Base-by-base conservation (phyloP, 176 grass and related monocot species). In the Aegilops bicornis region DNA sequence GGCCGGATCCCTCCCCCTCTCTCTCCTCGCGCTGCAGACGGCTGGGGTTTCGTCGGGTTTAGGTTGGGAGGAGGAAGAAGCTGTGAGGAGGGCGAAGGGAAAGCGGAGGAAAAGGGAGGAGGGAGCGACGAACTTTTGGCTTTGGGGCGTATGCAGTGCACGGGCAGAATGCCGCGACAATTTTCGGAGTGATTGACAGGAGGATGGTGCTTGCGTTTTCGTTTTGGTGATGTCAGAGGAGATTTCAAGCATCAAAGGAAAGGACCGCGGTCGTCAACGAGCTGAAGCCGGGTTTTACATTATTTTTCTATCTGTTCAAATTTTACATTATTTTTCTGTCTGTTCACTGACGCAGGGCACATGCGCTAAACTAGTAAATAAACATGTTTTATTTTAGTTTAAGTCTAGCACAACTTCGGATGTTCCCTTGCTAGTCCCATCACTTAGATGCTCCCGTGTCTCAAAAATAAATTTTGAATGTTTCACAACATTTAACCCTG, bases 31-130 rank as follows among this genome's bases (percentile, higher is more conserved):
- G 0, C 14, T 9, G 73, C 13, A 30, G 19, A 48, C 45, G 43
- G 73, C 73, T 52, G 5, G 70, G 43, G 45, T 47, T 74, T 74
- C 40, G 15, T 48, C 42, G 73, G 73, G 43, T 76, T 76, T 76
- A 76, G 73, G 73, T 54, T 22, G 72, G 40, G 12, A 6, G 39
- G 37, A 45, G 39, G 71, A 73, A 45, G 70, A 47, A 43, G 71
- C 1, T 48, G 24, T 48, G 7, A 2, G 20, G 54, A 58, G 54
- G 7, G 54, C 54, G 13, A 76, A 19, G 45, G 73, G 72, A 75
- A 50, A 75, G 39, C 12, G 6, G 40, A 54, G 50, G 50, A 54
- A 54, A 40, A 19, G 25, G 42, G 42, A 73, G 37, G 37, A 43
- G 73, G 50, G 16, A 5, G 50, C 0, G 50, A 54, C 2, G 50